Evolutionary conservation across 176 grass and related monocot genomes (phyloP), one percentile per base, ranked within the genome.

Genomic region (Aechmea fasciata): DNA sequence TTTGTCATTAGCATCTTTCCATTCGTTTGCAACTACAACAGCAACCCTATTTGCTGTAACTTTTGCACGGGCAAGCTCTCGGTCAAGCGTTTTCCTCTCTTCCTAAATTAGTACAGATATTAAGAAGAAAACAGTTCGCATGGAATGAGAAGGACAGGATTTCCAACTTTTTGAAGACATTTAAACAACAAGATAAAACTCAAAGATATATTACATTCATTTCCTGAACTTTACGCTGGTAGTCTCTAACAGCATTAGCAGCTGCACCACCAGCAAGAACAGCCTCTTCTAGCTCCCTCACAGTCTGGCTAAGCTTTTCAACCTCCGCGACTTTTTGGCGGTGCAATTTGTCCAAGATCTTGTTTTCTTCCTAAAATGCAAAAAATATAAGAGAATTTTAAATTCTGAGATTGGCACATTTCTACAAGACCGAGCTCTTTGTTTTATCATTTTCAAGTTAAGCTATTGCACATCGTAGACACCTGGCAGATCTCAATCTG

Each of bases 1-100:
- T 92, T 97, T 97, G 54, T 92, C 94, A 83, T 90, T 97, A 66
- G 82, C 86, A 87, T 92, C 94, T 79, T 97, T 97, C 89, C 89
- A 92, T 71, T 92, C 94, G 77, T 97, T 97, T 81, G 94, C 94
- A 69, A 92, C 94, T 19, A 97, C 89, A 59, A 83, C 82, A 11
- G 94, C 94, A 74, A 97, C 94, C 73, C 94, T 87, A 71, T 97
- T 97, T 72, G 94, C 94, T 12, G 82, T 85, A 69, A 97, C 89
- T 76, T 97, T 97, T 24, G 94, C 78, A 14, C 89, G 86, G 73
- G 94, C 85, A 80, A 97, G 86, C 76, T 97, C 89, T 51, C 86
- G 88, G 12, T 97, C 89, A 72, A 90, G 79, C 28, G 87, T 83
- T 83, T 90, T 97, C 71, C 79, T 90, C 76, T 97, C 94, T 49